Evolutionary conservation across 2,329 filamentous ascomycete species (phyloP), one percentile per base, ranked within the genome.

Genomic region (Knufia fluminis): DNA sequence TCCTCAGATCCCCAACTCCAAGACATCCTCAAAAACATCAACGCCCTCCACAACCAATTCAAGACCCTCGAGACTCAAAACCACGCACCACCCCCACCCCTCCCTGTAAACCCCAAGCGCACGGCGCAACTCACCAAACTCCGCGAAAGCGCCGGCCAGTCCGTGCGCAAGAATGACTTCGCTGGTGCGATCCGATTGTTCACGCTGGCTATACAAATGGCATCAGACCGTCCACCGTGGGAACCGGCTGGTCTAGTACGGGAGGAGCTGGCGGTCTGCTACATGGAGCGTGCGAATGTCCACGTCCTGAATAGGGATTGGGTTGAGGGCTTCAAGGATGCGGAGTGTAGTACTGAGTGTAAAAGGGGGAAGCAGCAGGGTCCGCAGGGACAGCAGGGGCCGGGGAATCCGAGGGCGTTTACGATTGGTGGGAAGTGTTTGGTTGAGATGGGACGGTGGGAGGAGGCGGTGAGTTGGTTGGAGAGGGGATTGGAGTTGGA

Each of bases 371-470:
- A 52, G 4, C 47, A 53, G 26, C 50, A 52, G 26, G 54, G 54
- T 10, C 57, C 57, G 8, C 54, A 58, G 32, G 56, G 57, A 12
- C 53, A 59, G 46, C 57, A 49, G 26, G 39, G 54, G 4, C 79
- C 82, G 57, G 89, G 85, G 33, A 97, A 98, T 66, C 82, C 86
- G 1, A 97, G 97, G 79, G 90, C 83, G 0, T 97, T 91, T 88
- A 96, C 88, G 83, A 76, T 92, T 54, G 75, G 86, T 54, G 92
- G 86, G 8, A 82, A 81, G 71, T 94, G 88, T 64, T 68, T 97
- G 63, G 69, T 84, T 57, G 92, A 98, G 79, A 97, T 97, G 92
- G 85, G 85, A 1, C 69, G 91, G 53, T 70, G 86, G 61, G 81
- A 86, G 49, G 91, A 97, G 78, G 89, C 90, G 1, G 74, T 74